phyloP scores from a whole-genome alignment of 805 yeast genomes.

The Hanseniaspora lachancei region DNA sequence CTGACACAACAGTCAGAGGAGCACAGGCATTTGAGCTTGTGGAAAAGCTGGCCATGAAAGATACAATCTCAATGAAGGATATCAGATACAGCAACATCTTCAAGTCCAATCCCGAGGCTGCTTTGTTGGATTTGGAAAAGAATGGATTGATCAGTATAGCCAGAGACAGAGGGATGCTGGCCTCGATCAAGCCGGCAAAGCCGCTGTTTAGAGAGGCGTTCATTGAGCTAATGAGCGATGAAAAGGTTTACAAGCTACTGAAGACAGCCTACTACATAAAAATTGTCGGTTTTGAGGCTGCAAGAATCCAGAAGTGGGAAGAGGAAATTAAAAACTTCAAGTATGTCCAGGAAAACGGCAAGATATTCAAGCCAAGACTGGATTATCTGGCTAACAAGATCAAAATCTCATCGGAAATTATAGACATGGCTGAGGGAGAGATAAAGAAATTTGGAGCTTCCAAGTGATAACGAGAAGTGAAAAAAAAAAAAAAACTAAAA shows the following conservation, averaged over 20 bases:
- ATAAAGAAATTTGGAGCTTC: slow-evolving; percentile 26
- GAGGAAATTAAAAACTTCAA: slow-evolving; percentile 54
- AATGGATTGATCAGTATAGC: slow-evolving; percentile 58
- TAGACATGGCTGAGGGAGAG: slow-evolving; percentile 36
- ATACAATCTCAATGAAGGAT: slow-evolving; percentile 37
- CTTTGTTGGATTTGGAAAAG: slow-evolving; percentile 61
- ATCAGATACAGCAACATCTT: slow-evolving; percentile 47
- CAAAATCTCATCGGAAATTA: slow-evolving; percentile 41
- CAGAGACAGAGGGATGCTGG: slow-evolving; percentile 65
- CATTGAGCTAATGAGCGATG: slow-evolving; percentile 45
- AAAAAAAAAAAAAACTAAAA: not conserved
- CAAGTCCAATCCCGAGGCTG: slow-evolving; percentile 40
- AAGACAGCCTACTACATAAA: slow-evolving; percentile 49
- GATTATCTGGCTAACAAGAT: slow-evolving; percentile 58
- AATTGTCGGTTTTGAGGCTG: slow-evolving; percentile 46
- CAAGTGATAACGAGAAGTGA: not conserved
- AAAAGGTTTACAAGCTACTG: slow-evolving; percentile 41
- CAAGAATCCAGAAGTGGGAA: slow-evolving; percentile 52
- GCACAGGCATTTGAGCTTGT: slow-evolving; percentile 85
- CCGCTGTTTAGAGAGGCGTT: slow-evolving; percentile 80
- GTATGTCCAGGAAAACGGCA: slow-evolving; percentile 34
- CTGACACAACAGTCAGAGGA: slow-evolving; percentile 41
- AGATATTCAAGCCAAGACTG: slow-evolving; percentile 47
- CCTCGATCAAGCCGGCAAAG: slow-evolving; percentile 59
- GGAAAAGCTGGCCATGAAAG: slow-evolving; percentile 42